phyloP scores from a whole-genome alignment of 1,284 basidiomycete species.

The Cutaneotrichosporon cutaneum region DNA sequence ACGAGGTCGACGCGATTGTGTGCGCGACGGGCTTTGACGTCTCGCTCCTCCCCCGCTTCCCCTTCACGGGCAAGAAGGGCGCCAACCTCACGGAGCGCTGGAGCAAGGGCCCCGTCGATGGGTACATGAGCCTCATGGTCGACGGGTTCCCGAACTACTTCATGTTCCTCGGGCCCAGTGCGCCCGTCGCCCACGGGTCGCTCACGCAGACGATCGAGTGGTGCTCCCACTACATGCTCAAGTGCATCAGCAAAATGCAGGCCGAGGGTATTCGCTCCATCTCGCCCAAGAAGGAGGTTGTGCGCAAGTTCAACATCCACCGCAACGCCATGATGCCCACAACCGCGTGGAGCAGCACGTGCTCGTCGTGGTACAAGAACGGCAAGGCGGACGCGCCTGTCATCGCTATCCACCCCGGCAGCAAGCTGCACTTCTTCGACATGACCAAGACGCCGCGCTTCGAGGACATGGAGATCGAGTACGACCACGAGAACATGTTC shows the following conservation, averaged over 20 bases:
- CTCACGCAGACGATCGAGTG: conserved; percentile 25
- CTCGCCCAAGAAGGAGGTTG: conserved; percentile 29
- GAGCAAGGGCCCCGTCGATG: conserved; percentile 26
- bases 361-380: conserved; percentile 34
- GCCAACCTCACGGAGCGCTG: conserved; percentile 38
- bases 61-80: conserved; percentile 27
- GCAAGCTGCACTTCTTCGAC: conserved; percentile 28
- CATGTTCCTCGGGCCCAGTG: not conserved
- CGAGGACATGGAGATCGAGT: conserved; percentile 38
- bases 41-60: conserved; percentile 35
- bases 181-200: conserved; percentile 10
- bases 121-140: conserved; percentile 37
- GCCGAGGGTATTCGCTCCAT: conserved; percentile 20
- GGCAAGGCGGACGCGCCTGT: conserved; percentile 17
- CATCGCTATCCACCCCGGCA: conserved; percentile 30
- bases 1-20: conserved; percentile 34
- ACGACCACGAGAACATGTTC: not conserved
- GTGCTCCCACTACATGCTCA: conserved; percentile 27
- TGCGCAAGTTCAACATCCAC: conserved; percentile 38
- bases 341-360: conserved; percentile 32
- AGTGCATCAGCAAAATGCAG: conserved; percentile 18
- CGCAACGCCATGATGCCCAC: conserved; percentile 31
- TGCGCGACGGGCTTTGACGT: conserved; percentile 42
- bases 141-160: conserved; percentile 39
- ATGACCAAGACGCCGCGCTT: conserved; percentile 36